Conservation (phyloP, 345 rosid species). For the Hibiscus mutabilis region DNA sequence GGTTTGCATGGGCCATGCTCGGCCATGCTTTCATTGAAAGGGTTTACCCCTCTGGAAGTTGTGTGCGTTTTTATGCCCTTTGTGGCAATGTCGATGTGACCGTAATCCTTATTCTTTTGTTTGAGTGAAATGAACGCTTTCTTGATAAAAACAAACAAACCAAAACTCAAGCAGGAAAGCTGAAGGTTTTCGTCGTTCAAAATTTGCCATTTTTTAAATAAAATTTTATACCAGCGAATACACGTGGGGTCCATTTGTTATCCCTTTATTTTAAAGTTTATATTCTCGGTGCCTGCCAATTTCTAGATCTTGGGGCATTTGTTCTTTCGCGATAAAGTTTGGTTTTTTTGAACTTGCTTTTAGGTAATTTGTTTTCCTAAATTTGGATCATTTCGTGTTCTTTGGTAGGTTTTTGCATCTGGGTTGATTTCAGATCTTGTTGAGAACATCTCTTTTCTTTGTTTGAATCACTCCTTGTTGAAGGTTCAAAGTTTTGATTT, state of each 20-base stretch:
- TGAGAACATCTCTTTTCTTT: background rate
- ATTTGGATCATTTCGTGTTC: background rate
- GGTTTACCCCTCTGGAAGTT: too few relatives aligned
- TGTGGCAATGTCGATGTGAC: too few relatives aligned
- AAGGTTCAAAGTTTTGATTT: background rate
- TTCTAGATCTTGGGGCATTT: conserved; percentile 8
- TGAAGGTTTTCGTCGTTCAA: background rate
- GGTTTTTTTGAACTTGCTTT: background rate
- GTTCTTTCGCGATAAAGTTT: background rate
- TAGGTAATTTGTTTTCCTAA: background rate
- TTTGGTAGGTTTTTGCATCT: background rate
- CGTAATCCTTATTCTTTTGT: too few relatives aligned
- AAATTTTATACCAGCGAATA: background rate
- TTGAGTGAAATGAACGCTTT: too few relatives aligned
- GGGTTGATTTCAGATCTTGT: background rate
- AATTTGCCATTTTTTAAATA: background rate
- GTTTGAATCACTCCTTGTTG: background rate
- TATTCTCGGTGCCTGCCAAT: background rate
- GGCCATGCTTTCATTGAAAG: too few relatives aligned
- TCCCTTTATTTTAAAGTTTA: background rate
- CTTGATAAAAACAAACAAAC: too few relatives aligned
- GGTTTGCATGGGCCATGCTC: too few relatives aligned
- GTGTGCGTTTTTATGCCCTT: too few relatives aligned
- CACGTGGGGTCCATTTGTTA: background rate
- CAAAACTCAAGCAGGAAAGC: background rate